Percentiles rank a stretch among this genome's conserved stretches.
These are phyloP conservation scores for Vishniacozyma victoriae DNA, from an alignment of 768 basidiomycete genomes.

Conservation along the genomic window DNA sequence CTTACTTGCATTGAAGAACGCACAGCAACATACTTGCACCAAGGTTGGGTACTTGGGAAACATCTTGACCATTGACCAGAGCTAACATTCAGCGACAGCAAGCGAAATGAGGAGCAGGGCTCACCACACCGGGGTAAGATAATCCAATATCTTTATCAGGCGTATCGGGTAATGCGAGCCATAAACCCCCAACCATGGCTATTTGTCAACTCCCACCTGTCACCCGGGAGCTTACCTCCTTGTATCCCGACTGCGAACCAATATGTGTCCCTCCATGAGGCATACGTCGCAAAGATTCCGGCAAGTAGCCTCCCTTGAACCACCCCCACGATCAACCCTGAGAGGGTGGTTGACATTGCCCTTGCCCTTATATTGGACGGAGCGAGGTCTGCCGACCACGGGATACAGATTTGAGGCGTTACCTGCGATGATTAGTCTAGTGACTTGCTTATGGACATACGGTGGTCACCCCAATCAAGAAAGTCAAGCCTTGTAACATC, in stretches of 20 bases:
- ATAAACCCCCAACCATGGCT: conserved; percentile 57
- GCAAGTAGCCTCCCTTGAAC: conserved; percentile 37
- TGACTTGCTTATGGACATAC: no score
- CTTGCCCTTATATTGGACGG: conserved; percentile 65
- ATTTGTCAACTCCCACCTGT: conserved; percentile 8
- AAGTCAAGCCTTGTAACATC: conserved; percentile 64
- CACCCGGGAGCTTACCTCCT: conserved; percentile 24
- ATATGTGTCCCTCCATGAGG: conserved; percentile 68
- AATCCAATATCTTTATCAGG: conserved; percentile 60
- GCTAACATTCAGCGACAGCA: conserved; percentile 10
- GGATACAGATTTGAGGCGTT: conserved; percentile 56
- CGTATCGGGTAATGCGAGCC: conserved; percentile 71
- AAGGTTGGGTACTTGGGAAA: conserved; percentile 71
- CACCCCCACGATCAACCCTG: conserved; percentile 38
- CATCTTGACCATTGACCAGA: conserved; percentile 67
- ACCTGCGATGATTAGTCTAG: no score
- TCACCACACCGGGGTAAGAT: conserved; percentile 57
- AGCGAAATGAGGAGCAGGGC: neutral
- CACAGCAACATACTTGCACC: conserved; percentile 59
- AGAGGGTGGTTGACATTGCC: conserved; percentile 60
- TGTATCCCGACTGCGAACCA: conserved; percentile 72
- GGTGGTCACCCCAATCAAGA: conserved; percentile 64
- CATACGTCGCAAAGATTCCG: conserved; percentile 63
- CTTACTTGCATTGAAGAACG: conserved; percentile 56
- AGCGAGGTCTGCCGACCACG: conserved; percentile 75